Base-by-base conservation (phyloP, 1,284 basidiomycete genomes). In the Malassezia cuniculi region DNA sequence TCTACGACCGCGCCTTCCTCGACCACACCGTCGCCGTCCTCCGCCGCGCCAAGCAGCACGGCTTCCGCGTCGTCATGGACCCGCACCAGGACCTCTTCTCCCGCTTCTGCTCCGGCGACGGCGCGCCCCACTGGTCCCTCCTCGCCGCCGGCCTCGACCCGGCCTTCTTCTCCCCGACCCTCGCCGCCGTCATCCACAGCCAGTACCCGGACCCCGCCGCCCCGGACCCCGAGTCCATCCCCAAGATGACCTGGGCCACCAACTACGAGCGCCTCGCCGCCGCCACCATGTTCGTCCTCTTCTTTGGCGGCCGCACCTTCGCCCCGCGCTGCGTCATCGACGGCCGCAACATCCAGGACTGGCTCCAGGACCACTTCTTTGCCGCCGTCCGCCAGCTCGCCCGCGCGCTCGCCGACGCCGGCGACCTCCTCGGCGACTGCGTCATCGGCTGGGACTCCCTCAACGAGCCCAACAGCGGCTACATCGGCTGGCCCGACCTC, bases 11-110 rank as follows among this genome's bases (percentile, higher is more conserved):
- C 42, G 83, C 82, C 27, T 95, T 81, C 66, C 85, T 95, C 73
- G 82, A 90, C 56, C 95, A 95, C 60, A 82, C 81, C 4, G 75
- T 95, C 16, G 76, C 76, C 14, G 82, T 93, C 0, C 73, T 95
- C 12, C 74, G 77, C 29, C 89, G 87, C 68, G 85, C 85, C 72
- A 89, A 89, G 63, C 79, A 85, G 41, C 83, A 83, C 60, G 90
- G 90, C n/a, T 95, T 97, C 70, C 78, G 77, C 52, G 70, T 95
- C 5, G 93, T 79, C 68, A 80, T 97, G 75, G 87, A 95, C 66
- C 89, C 90, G 5, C 90, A 97, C 69, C 90, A 95, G 70, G 90
- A 97, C 63, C 76, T 79, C 25, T 95, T 90, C 85, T 94, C 89
- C 1, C 82, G 90, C 27, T 94, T 89, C 71, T 83, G 84, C 5